Percentiles rank a stretch among this genome's conserved stretches.
phyloP scores from a whole-genome alignment of 176 grass and related monocot genomes.

The Phoenix dactylifera region DNA sequence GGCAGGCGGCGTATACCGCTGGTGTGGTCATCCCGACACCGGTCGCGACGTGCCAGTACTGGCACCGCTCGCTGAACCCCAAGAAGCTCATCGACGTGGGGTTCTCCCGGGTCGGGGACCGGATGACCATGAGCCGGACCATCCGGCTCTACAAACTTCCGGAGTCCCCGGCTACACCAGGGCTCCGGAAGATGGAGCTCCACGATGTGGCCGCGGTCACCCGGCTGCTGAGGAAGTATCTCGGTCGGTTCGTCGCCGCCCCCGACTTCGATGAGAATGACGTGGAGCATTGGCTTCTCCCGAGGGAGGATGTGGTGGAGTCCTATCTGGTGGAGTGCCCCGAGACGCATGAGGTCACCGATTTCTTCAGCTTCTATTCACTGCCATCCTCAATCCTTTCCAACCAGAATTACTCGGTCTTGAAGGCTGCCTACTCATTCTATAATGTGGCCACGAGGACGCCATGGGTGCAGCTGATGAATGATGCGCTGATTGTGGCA shows the following conservation, averaged over 20 bases:
- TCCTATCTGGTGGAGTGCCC: constrained; percentile 93
- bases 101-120: constrained; percentile 73
- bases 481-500: constrained; percentile 83
- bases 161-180: constrained; percentile 58
- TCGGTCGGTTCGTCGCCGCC: constrained; percentile 53
- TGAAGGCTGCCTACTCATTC: constrained; percentile 92
- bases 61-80: constrained; percentile 90
- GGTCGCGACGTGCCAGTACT: constrained; percentile 89
- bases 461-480: constrained; percentile 81
- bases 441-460: constrained; percentile 93
- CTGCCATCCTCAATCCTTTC: constrained; percentile 79
- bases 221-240: constrained; percentile 62
- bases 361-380: constrained; percentile 98
- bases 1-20: constrained; percentile 97
- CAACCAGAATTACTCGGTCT: constrained; percentile 64
- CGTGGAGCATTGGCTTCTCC: constrained; percentile 97
- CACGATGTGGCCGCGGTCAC: constrained; percentile 82
- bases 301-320: constrained; percentile 70
- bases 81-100: constrained; percentile 99
- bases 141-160: constrained; percentile 92
- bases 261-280: constrained; percentile 93
- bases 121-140: constrained; percentile 98
- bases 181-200: constrained; percentile 88
- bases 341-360: constrained; percentile 84
- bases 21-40: constrained; percentile 87